A percentile compares a stretch with the other conserved stretches of the same genome.
phyloP scores from a whole-genome alignment of 495 filamentous ascomycete genomes.

The Jackrogersella minutella region DNA sequence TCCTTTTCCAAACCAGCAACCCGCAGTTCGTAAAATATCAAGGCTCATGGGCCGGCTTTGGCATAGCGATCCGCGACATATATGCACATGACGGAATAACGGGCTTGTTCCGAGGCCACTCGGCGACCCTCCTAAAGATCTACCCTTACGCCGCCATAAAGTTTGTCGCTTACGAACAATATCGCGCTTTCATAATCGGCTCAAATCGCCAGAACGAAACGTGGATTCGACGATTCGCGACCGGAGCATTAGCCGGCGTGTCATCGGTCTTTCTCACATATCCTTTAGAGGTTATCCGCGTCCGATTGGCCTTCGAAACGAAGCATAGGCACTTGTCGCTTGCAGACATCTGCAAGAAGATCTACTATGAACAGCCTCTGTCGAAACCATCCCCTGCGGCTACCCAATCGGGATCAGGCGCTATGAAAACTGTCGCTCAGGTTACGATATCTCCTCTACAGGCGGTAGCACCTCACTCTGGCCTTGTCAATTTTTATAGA shows the following conservation, averaged over 20 bases:
- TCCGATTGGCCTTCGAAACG: constrained; percentile 94
- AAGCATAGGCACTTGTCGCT: constrained; percentile 72
- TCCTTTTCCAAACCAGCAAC: constrained; percentile 95
- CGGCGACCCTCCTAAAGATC: constrained; percentile 90
- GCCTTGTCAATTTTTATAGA: constrained; percentile 90
- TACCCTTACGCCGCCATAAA: constrained; percentile 98
- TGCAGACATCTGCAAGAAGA: constrained; percentile 74
- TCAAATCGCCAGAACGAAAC: constrained; percentile 75
- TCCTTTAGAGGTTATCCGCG: constrained; percentile 88
- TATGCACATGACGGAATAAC: constrained; percentile 72
- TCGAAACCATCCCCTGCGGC: constrained; percentile 31
- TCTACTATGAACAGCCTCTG: constrained; percentile 75
- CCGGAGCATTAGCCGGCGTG: constrained; percentile 83
- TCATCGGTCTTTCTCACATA: constrained; percentile 96
- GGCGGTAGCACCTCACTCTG: constrained; percentile 64
- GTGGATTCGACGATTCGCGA: constrained; percentile 74
- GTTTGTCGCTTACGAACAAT: constrained; percentile 96
- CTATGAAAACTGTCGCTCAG: constrained; percentile 24
- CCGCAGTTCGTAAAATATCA: constrained; percentile 93
- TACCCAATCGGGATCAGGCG: no score
- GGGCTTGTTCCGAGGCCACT: constrained; percentile 92
- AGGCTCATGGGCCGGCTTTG: constrained; percentile 83
- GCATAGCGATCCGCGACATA: constrained; percentile 81
- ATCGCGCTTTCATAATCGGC: constrained; percentile 77
- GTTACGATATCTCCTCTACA: constrained; percentile 44